Conservation (phyloP, 2,329 filamentous ascomycete genomes). For the Alternaria tenuissima region DNA sequence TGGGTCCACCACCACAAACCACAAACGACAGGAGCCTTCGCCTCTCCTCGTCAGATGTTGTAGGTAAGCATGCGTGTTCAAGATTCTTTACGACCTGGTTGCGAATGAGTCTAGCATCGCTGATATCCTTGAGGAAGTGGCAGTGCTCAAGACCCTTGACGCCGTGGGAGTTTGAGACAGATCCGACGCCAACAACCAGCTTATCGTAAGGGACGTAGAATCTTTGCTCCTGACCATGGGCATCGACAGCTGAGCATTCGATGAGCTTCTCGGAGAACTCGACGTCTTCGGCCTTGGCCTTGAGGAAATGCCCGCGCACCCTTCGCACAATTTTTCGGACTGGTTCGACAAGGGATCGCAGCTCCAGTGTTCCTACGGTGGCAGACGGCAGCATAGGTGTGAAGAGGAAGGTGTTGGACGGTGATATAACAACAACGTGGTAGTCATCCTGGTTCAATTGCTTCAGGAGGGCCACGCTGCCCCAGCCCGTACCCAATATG, state of each 20-base stretch:
- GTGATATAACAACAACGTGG: constrained; percentile 93
- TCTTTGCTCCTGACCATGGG: constrained; percentile 73
- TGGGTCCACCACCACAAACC: constrained; percentile 93
- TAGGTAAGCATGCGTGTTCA: constrained; percentile 90
- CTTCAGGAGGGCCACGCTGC: constrained; percentile 89
- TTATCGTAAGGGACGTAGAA: constrained; percentile 99
- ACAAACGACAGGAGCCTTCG: constrained; percentile 91
- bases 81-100: constrained; percentile 90
- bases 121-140: constrained; percentile 94
- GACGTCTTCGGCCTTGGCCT: constrained; percentile 84
- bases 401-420: constrained; percentile 96
- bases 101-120: constrained; percentile 87
- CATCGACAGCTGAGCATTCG: constrained; percentile 79
- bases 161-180: constrained; percentile 91
- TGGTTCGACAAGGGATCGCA: constrained; percentile 91
- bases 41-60: constrained; percentile 86
- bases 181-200: constrained; percentile 89
- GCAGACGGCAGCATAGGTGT: constrained; percentile 98
- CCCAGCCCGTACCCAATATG: constrained; percentile 94
- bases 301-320: constrained; percentile 87
- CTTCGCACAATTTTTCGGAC: constrained; percentile 82
- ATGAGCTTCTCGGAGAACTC: constrained; percentile 92
- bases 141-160: constrained; percentile 95
- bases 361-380: constrained; percentile 91
- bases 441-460: constrained; percentile 90